These are phyloP conservation scores for Tulasnella sp. DNA, from an alignment of 768 basidiomycete species.

Conservation along the genomic window DNA sequence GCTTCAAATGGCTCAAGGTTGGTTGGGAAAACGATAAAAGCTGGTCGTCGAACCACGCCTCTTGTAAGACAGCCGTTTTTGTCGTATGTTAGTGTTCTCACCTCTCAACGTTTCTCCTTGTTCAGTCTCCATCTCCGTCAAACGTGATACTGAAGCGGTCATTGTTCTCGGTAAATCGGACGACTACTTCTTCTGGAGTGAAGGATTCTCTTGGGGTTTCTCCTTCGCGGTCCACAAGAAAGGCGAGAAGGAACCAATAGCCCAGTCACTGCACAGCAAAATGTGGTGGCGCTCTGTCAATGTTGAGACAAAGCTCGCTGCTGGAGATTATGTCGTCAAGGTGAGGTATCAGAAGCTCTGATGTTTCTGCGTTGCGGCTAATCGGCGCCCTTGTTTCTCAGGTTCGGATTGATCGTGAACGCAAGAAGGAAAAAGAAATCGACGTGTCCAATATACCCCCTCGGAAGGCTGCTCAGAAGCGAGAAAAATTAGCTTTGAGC, in stretches of 20 bases:
- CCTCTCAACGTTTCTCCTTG: not conserved
- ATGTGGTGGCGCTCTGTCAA: conserved; percentile 28
- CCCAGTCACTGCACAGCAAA: conserved; percentile 21
- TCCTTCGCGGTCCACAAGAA: conserved; percentile 46
- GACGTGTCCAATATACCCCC: not conserved
- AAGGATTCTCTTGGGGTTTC: conserved; percentile 41
- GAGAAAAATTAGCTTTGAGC: not conserved
- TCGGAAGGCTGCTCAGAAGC: not conserved
- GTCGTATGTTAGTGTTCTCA: conserved; percentile 32
- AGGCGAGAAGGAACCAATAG: not conserved
- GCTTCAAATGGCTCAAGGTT: conserved; percentile 45
- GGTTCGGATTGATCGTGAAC: not conserved
- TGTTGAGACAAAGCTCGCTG: conserved; percentile 23
- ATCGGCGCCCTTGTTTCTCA: not conserved
- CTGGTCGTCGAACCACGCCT: conserved; percentile 48
- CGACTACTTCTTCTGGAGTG: conserved; percentile 43
- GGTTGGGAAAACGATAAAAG: conserved; percentile 35
- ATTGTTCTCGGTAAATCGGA: conserved; percentile 49
- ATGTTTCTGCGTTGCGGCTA: not conserved
- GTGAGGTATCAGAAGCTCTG: conserved; percentile 19
- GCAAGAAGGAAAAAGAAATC: not conserved
- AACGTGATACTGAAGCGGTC: conserved; percentile 37
- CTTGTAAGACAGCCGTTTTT: conserved; percentile 46
- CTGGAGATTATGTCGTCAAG: conserved; percentile 31
- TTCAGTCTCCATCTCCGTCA: conserved; percentile 43